phyloP scores from a whole-genome alignment of 805 yeast species.

The Zygotorulaspora chibaensis region DNA sequence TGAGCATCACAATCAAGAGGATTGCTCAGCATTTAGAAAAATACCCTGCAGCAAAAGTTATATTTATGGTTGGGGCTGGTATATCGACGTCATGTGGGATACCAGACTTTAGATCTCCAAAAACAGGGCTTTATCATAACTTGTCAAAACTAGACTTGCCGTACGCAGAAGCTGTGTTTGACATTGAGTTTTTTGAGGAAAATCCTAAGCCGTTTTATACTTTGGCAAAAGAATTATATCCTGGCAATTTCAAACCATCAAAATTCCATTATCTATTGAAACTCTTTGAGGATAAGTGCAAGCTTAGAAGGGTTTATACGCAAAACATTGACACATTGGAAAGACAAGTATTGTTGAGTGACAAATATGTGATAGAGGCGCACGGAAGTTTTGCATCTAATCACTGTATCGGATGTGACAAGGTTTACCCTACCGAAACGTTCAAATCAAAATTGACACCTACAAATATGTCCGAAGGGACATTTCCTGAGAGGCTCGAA shows the following conservation, averaged over 20 bases:
- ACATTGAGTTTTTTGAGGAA: conserved; percentile 70
- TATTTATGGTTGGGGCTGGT: conserved; percentile 88
- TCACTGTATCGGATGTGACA: conserved; percentile 74
- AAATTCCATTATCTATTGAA: conserved; percentile 71
- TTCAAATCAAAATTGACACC: conserved; percentile 40
- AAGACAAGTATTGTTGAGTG: conserved; percentile 70
- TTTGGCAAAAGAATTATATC: conserved; percentile 78
- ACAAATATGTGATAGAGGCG: conserved; percentile 72
- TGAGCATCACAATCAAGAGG: conserved; percentile 6
- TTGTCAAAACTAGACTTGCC: conserved; percentile 71
- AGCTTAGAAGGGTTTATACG: conserved; percentile 70
- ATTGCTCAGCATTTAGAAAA: conserved; percentile 15
- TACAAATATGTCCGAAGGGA: conserved; percentile 7
- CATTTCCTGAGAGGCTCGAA: conserved; percentile 14
- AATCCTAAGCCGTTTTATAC: conserved; percentile 82
- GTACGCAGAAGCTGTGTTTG: conserved; percentile 94
- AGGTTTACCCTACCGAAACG: conserved; percentile 46
- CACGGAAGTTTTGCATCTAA: conserved; percentile 89
- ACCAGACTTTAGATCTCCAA: conserved; percentile 91
- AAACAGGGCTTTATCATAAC: conserved; percentile 83
- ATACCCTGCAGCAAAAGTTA: conserved; percentile 40
- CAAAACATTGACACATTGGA: conserved; percentile 94
- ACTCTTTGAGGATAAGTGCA: conserved; percentile 58
- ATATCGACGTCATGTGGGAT: conserved; percentile 90
- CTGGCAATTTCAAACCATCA: conserved; percentile 83